Base-by-base conservation (phyloP, 2,329 filamentous ascomycete genomes). In the Aaosphaeria pasadenensis region DNA sequence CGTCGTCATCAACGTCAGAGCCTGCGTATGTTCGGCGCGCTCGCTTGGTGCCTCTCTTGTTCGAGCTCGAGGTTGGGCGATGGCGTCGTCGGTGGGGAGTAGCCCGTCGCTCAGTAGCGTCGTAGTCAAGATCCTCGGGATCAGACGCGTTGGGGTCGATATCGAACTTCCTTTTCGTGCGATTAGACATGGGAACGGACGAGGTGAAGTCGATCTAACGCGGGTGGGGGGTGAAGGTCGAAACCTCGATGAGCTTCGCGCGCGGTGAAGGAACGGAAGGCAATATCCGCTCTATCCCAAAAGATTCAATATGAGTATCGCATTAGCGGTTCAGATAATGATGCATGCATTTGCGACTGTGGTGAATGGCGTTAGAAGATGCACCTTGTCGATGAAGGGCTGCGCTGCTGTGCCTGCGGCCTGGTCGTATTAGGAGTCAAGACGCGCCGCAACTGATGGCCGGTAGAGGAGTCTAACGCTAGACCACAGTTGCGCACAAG, bases 1-100 rank as follows among this genome's bases (percentile, higher is more conserved):
- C 79, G 57, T 77, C 75, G 50, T 74, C 67, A 54, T 70, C 69
- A 33, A 67, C 64, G 46, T 71, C 69, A 42, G 63, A 67, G 43
- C 60, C 63, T 53, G 50, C 52, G 55, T 70, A 70, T 28, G 43
- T 55, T 50, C 62, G 64, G 46, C 67, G 66, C 49, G 60, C 56
- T 42, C 65, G 60, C 62, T 71, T 71, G 38, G 56, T 52, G 28
- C 54, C 48, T 50, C 57, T 63, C 55, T 61, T 65, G 53, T 60
- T 67, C 7, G 59, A 43, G 30, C 58, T 52, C 4, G 62, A 57
- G 47, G 50, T 9, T 43, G 28, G 54, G 47, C 54, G 53, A 45
- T 61, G 58, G 47, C 58, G 64, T 42, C 66, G 66, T 45, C 59
- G 58, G 46, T 62, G 64, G 7, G 64, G 66, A 42, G 63, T 54